Base-by-base conservation (phyloP, 495 filamentous ascomycete genomes). In the Aspergillus egyptiacus region DNA sequence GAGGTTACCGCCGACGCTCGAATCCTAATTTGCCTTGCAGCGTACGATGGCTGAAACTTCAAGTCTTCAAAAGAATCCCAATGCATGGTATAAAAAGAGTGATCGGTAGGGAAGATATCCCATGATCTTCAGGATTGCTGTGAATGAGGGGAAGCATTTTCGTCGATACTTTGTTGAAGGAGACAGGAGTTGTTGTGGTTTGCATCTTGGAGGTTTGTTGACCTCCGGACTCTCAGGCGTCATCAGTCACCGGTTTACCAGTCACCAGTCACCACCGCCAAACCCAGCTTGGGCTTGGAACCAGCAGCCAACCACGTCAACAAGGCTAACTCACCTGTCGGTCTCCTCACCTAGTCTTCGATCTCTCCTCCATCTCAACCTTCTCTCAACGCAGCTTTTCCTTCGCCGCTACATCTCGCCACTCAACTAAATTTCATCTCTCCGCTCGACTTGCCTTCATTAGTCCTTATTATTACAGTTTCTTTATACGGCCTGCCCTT, bases 291-390 rank as follows among this genome's bases (percentile, higher is more conserved):
- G n/a, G n/a, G n/a, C n/a, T n/a, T n/a, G n/a, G n/a, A n/a, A n/a
- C n/a, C n/a, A n/a, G n/a, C n/a, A n/a, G 55, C 56, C 61, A 57
- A 63, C 64, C 60, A 63, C 52, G 60, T 60, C 55, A 54, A 50
- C 42, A 55, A 34, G 23, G 11, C 40, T 41, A 28, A 48, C 45
- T 22, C 20, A 15, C 46, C 28, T 48, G 43, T 34, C 33, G 37
- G 33, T 49, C 25, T 55, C 38, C 25, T 51, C 35, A 46, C 48
- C 46, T 51, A 43, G 42, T n/a, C 49, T 52, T 45, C 30, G 47
- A 38, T 50, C 35, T 43, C 31, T 33, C 20, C 36, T 30, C 42
- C 45, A 44, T 41, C 43, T 44, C 31, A 48, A 41, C 34, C n/a
- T 14, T 30, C 45, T 33, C 28, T 20, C 33, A 46, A 25, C 31